Evolutionary conservation across 257 asterid genomes (phyloP), one percentile per base, ranked within the genome.

Genomic region (Penstemon newberryi): DNA sequence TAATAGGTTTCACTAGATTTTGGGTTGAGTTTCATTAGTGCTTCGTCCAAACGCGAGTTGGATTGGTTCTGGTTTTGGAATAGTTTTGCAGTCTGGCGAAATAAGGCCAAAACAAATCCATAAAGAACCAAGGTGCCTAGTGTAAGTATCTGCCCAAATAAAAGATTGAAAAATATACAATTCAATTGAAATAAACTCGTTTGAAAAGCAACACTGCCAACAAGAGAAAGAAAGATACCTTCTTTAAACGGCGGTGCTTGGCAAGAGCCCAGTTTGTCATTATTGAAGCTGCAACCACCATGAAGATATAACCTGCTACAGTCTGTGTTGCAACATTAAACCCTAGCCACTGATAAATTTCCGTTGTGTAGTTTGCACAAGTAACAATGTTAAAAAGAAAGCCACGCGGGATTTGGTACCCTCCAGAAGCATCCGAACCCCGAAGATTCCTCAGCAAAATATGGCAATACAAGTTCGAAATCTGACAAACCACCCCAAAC

Each of bases 251-350:
- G 7, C 89, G 90, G 78, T 94, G 97, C 82, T 94, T 94, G 63
- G 86, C 93, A 13, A 94, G 95, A 53, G 99, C 96, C 99, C 99
- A 94, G 78, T 91, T 94, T 12, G 96, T 94, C 99, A 94, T 94
- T 69, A 94, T 94, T 76, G 87, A 66, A 70, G 96, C 90, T 67
- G 99, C 99, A 71, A 94, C 97, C 69, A 81, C 83, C 96, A 94
- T 89, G 86, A 94, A 94, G 59, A 89, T 76, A 53, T 75, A 87
- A 58, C 99, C 99, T 2, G 96, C 96, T 46, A 84, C 71, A 36
- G 96, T 87, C 81, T 94, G 99, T 8, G 97, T 94, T 10, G 97
- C 97, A 62, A 94, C 71, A 55, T 94, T 94, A 85, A 89, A 94
- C 52, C 99, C 99, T 40, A 91, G 86, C 99, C 97, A 94, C 85